Evolutionary conservation across 208 protist species (phyloP).

Genomic region (Acanthamoeba divionensis): DNA sequence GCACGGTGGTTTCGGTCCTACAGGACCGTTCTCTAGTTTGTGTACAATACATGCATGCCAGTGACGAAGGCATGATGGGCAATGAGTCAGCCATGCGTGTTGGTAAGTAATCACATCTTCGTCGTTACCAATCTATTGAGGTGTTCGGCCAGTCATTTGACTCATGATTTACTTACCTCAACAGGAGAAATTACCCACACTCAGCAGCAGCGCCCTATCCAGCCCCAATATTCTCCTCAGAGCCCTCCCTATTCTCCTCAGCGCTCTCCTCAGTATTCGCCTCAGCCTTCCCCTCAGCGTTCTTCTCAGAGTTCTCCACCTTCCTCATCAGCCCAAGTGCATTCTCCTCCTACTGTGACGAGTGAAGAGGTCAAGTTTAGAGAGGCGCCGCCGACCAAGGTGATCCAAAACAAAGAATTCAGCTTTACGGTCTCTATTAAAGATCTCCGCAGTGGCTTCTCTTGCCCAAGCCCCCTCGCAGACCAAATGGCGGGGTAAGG

Average conservation of each 20-base stretch:
- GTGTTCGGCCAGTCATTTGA: no score
- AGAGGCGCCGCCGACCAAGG: constrained; percentile 36
- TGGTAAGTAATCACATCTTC: no score
- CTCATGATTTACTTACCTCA: no score
- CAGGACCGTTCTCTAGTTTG: constrained; percentile 17
- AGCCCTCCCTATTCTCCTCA: not conserved
- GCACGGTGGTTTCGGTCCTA: constrained; percentile 3
- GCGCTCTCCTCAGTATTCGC: not conserved
- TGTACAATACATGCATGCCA: constrained; percentile 29
- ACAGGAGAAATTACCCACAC: no score
- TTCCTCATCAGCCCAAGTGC: not conserved
- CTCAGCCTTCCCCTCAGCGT: not conserved
- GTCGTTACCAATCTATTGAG: no score
- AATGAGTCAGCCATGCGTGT: no score
- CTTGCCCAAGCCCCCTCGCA: not conserved
- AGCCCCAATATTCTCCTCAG: not conserved
- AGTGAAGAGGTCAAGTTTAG: not conserved
- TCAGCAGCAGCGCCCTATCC: not conserved
- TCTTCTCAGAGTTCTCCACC: not conserved
- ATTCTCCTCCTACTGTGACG: not conserved
- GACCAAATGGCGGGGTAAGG: not conserved
- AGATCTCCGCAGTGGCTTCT: not conserved
- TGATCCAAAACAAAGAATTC: no score
- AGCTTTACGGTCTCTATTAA: constrained; percentile 24
- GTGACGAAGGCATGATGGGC: no score